These are phyloP conservation scores for Cytospora chrysosperma DNA, from an alignment of 2,329 filamentous ascomycete genomes.

Conservation along the genomic window DNA sequence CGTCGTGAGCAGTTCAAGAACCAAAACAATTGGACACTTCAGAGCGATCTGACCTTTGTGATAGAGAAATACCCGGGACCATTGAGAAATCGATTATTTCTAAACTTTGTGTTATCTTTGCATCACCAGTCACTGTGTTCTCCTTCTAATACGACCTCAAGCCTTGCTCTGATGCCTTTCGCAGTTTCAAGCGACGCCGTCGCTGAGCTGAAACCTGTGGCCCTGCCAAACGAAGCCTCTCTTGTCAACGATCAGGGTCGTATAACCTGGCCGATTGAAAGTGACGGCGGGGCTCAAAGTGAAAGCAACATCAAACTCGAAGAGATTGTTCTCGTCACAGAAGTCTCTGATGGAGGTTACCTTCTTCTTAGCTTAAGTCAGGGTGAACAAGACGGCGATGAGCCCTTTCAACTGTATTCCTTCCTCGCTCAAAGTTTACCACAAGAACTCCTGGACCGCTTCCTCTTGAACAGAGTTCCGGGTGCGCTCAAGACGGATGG, in stretches of 20 bases:
- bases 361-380: slow-evolving; percentile 42
- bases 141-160: background rate
- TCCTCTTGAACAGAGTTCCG: slow-evolving; percentile 41
- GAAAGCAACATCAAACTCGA: slow-evolving; percentile 29
- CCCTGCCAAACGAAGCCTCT: slow-evolving; percentile 14
- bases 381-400: slow-evolving; percentile 29
- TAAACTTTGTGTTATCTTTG: background rate
- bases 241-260: slow-evolving; percentile 5
- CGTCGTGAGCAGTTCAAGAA: slow-evolving; percentile 1
- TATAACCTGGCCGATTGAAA: slow-evolving; percentile 3
- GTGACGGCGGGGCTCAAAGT: background rate
- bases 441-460: slow-evolving; percentile 36
- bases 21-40: background rate
- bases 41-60: background rate
- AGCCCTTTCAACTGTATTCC: slow-evolving; percentile 32
- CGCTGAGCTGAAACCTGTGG: slow-evolving; percentile 10
- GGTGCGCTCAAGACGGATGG: slow-evolving; percentile 27
- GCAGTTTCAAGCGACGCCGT: slow-evolving; percentile 14
- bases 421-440: slow-evolving; percentile 37
- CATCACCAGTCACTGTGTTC: background rate
- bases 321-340: slow-evolving; percentile 34
- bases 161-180: slow-evolving; percentile 2
- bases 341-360: slow-evolving; percentile 25
- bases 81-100: background rate
- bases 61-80: background rate